Evolutionary conservation across 164 flowering plant species (phyloP).

Genomic region (Nelumbo lutea): DNA sequence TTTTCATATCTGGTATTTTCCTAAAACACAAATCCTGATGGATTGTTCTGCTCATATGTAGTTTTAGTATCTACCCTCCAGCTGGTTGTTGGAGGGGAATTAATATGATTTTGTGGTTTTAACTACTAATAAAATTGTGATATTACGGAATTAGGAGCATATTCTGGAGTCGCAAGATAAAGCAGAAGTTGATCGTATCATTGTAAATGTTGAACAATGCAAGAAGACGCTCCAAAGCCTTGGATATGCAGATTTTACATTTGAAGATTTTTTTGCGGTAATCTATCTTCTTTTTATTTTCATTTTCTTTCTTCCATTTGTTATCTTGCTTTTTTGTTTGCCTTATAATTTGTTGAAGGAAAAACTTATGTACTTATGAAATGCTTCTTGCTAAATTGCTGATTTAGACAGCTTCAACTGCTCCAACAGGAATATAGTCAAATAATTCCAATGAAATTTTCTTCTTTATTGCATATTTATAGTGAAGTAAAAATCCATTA

Average conservation of each 20-base stretch:
- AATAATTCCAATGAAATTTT: no score
- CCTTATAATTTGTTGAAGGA: not conserved
- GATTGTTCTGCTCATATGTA: slow-evolving; percentile 8
- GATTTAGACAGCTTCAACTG: no score
- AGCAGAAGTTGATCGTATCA: slow-evolving; percentile 77
- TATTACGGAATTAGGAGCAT: slow-evolving; percentile 61
- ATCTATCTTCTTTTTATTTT: not conserved
- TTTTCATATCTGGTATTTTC: slow-evolving; percentile 81
- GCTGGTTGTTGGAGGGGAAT: slow-evolving; percentile 19
- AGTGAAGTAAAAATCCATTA: no score
- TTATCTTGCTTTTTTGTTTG: not conserved
- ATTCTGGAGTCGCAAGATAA: slow-evolving; percentile 74
- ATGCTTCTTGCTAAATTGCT: no score
- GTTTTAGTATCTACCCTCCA: slow-evolving; percentile 19
- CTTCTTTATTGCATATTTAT: no score
- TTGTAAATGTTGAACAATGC: slow-evolving; percentile 68
- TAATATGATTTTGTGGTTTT: slow-evolving; percentile 13
- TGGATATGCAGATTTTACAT: slow-evolving; percentile 90
- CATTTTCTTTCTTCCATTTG: not conserved
- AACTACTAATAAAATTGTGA: slow-evolving; percentile 21
- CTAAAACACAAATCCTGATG: slow-evolving; percentile 2
- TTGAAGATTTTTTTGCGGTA: slow-evolving; percentile 92
- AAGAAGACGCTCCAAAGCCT: slow-evolving; percentile 71
- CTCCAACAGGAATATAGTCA: no score
- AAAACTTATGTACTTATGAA: no score